Conservation (phyloP, 306 rosid genomes). For the Vigna mungo region DNA sequence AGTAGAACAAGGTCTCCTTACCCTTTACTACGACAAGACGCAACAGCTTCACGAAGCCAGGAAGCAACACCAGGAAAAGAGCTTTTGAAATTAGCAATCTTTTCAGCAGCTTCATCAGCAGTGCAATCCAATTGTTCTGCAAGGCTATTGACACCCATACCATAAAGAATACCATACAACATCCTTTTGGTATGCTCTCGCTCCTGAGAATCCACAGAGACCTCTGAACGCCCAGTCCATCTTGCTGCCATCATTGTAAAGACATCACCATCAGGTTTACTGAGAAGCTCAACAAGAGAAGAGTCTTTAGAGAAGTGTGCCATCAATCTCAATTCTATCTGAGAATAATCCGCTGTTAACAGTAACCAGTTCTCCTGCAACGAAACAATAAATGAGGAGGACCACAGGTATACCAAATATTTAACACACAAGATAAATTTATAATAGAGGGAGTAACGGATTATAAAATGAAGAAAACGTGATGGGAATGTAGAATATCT, state of each 20-base stretch:
- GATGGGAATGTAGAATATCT: neutral
- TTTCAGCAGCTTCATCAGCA: conserved; percentile 80
- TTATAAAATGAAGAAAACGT: neutral
- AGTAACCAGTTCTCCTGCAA: conserved; percentile 90
- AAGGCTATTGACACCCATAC: conserved; percentile 93
- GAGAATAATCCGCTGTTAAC: conserved; percentile 96
- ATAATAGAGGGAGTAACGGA: neutral
- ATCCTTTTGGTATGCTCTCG: conserved; percentile 91
- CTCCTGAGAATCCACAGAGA: conserved; percentile 65
- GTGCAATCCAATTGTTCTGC: conserved; percentile 86
- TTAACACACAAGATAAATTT: neutral
- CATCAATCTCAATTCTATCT: conserved; percentile 95
- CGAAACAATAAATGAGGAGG: conserved; percentile 34
- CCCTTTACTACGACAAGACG: conserved; percentile 82
- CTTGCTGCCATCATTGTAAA: conserved; percentile 89
- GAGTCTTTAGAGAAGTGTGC: conserved; percentile 94
- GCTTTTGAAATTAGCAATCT: conserved; percentile 78
- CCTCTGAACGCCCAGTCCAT: conserved; percentile 84
- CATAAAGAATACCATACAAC: conserved; percentile 97
- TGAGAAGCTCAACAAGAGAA: conserved; percentile 73
- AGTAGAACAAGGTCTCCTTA: conserved; percentile 51
- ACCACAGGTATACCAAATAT: conserved; percentile 31
- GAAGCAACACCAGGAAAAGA: conserved; percentile 92
- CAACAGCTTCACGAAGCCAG: conserved; percentile 89
- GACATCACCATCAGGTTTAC: conserved; percentile 79